Evolutionary conservation across 2,329 filamentous ascomycete species (phyloP).

Genomic region (Seiridium unicorne): DNA sequence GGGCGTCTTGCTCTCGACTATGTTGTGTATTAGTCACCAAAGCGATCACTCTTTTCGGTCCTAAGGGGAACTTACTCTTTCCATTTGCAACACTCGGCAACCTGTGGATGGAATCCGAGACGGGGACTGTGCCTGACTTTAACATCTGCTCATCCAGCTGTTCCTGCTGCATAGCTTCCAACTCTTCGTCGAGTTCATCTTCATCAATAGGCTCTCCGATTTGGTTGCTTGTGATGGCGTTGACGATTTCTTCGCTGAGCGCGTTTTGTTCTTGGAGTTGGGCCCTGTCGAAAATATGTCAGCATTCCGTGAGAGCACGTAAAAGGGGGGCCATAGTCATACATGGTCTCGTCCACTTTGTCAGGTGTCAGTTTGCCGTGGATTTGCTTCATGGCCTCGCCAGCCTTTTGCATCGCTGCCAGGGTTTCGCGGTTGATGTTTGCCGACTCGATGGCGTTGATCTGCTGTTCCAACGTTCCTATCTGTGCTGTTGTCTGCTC

Average conservation of each 20-base stretch:
- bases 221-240: slow-evolving; percentile 73
- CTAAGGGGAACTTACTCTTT: slow-evolving; percentile 63
- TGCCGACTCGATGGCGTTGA: slow-evolving; percentile 94
- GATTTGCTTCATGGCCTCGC: slow-evolving; percentile 88
- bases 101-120: slow-evolving; percentile 72
- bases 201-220: slow-evolving; percentile 76
- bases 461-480: slow-evolving; percentile 88
- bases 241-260: slow-evolving; percentile 89
- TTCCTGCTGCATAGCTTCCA: slow-evolving; percentile 87
- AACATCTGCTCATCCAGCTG: slow-evolving; percentile 92
- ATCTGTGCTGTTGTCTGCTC: slow-evolving; percentile 91
- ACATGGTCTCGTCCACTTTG: slow-evolving; percentile 95
- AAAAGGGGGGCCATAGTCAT: slow-evolving; percentile 37
- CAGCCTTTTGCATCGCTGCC: slow-evolving; percentile 88
- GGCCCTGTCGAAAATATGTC: slow-evolving; percentile 59
- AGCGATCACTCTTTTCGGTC: background rate
- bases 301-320: slow-evolving; percentile 2
- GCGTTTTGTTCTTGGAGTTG: slow-evolving; percentile 87
- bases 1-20: slow-evolving; percentile 50
- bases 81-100: slow-evolving; percentile 73
- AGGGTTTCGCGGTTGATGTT: slow-evolving; percentile 99
- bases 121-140: slow-evolving; percentile 80
- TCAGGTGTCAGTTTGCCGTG: slow-evolving; percentile 88
- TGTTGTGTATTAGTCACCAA: background rate
- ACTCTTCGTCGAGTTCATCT: slow-evolving; percentile 78